phyloP scores from a whole-genome alignment of 495 filamentous ascomycete genomes.

The Tuber magnatum region DNA sequence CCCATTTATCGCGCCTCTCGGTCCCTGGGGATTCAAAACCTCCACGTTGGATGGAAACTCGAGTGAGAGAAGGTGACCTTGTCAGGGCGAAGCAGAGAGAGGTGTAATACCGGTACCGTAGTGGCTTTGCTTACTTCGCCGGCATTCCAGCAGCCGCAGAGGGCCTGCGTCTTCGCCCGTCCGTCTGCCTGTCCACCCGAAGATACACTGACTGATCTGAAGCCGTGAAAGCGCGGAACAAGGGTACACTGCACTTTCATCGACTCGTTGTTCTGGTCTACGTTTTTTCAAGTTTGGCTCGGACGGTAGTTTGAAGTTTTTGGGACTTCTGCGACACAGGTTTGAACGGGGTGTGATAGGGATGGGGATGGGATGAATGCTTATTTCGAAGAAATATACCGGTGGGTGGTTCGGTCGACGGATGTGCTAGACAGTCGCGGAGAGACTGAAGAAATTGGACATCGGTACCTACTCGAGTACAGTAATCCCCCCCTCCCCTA shows the following conservation, averaged over 20 bases:
- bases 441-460: neutral
- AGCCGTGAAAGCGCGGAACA: neutral
- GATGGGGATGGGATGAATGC: neutral
- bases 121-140: neutral
- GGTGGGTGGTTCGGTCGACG: neutral
- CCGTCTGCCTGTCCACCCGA: neutral
- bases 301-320: neutral
- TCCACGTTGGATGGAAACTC: neutral
- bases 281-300: neutral
- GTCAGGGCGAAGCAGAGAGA: neutral
- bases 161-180: neutral
- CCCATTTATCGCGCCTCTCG: neutral
- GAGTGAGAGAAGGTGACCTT: neutral
- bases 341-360: neutral
- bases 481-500: neutral
- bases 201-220: neutral
- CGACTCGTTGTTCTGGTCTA: neutral
- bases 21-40: neutral
- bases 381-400: neutral
- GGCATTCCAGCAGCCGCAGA: neutral
- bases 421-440: neutral
- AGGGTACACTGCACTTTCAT: neutral
- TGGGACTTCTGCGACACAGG: neutral
- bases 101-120: too few species aligned
- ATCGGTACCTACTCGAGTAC: too few species aligned